Evolutionary conservation across 164 flowering plant genomes (phyloP), one percentile per base, ranked within the genome.

Genomic region (Magnolia changhungtana): DNA sequence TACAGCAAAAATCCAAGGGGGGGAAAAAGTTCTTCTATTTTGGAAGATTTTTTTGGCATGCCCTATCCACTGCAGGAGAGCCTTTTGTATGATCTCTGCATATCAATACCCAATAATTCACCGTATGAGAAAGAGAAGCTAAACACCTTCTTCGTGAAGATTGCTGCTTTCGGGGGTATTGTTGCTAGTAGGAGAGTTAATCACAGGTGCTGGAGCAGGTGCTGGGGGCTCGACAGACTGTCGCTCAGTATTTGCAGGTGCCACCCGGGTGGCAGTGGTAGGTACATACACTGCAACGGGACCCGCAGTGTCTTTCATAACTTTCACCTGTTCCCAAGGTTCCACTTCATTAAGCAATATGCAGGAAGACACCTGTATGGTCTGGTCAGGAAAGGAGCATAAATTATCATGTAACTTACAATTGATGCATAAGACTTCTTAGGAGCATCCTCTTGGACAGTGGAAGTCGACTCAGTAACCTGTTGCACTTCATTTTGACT

Each of bases 341-440:
- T 8, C 50, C 45, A 18, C 71, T 29, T 13, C 49, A 59, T 27
- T 29, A 59, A 29, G 69, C 50, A 55, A 64, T 50, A 52, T 72
- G 72, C 45, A 80, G 55, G 50, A 29, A 67, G 71, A 18, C 10
- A 65, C 24, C 68, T 65, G 68, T 65, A 65, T 65, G 2, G 29
- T 16, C 76, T 18, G n/a, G 9, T 68, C 13, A 18, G 31, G 50
- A 37, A 29, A 68, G 49, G 50, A 29, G 50, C 61, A 13, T 68
- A 68, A 68, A 65, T 21, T 13, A 65, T 21, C 21, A 68, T 37
- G 21, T 14, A 37, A 82, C 93, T 86, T 75, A 91, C 85, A 82
- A 91, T 91, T 71, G 90, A 89, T 11, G 95, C 95, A 85, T 89
- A 91, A 58, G 95, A 91, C 80, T 86, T 88, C 82, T 91, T 90